phyloP scores from a whole-genome alignment of 1,284 basidiomycete genomes.

The Tetrapyrgos nigripes region DNA sequence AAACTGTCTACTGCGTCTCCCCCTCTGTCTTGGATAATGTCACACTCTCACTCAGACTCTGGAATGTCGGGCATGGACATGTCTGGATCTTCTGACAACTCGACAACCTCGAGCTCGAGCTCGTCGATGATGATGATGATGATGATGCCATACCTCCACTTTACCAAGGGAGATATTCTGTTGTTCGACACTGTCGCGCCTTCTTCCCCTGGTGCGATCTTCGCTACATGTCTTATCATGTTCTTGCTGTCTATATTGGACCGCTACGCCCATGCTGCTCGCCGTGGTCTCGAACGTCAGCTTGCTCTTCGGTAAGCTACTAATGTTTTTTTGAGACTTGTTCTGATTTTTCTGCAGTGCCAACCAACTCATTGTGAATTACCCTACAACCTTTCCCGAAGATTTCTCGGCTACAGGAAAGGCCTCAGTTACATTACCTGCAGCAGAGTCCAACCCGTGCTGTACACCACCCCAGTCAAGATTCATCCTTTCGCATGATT shows the following conservation, averaged over 20 bases:
- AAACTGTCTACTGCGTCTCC: too few relatives aligned
- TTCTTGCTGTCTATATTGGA: constrained; percentile 26
- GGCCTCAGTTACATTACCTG: too few relatives aligned
- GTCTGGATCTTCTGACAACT: background rate
- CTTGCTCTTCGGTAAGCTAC: constrained; percentile 9
- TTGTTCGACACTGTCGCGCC: constrained; percentile 27
- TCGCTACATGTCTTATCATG: constrained; percentile 28
- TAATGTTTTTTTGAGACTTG: background rate
- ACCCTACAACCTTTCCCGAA: background rate
- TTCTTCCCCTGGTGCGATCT: constrained; percentile 24
- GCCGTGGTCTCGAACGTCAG: constrained; percentile 12
- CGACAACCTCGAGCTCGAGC: background rate
- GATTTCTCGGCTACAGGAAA: background rate
- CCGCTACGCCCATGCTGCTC: constrained; percentile 22
- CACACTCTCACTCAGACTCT: too few relatives aligned
- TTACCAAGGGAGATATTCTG: constrained; percentile 26
- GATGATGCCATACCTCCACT: constrained; percentile 33
- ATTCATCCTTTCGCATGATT: constrained; percentile 28
- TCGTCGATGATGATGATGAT: constrained; percentile 11
- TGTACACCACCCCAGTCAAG: constrained; percentile 1
- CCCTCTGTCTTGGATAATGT: too few relatives aligned
- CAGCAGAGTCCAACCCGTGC: background rate
- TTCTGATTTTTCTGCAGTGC: background rate
- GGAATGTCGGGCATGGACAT: background rate
- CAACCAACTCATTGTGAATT: background rate